Evolutionary conservation across 2,329 filamentous ascomycete species (phyloP).

Genomic region (Monilinia polystroma): DNA sequence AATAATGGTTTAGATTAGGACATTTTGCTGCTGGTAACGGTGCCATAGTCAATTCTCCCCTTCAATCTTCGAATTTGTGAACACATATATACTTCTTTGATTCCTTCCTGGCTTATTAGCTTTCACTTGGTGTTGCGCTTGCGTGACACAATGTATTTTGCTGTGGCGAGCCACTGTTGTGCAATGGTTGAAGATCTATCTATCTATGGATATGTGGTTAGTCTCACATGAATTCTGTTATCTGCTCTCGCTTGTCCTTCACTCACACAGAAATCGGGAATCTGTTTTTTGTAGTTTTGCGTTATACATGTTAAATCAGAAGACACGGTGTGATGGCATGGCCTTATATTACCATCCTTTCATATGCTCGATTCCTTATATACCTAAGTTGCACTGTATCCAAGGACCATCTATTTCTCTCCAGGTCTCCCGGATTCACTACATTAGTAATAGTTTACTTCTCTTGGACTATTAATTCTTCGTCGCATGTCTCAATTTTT

Average conservation of each 20-base stretch:
- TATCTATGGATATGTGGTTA: background rate
- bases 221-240: background rate
- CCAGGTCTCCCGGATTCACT: background rate
- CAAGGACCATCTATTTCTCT: background rate
- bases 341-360: background rate
- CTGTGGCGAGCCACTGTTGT: background rate
- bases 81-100: background rate
- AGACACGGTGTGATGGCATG: background rate
- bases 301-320: background rate
- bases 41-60: background rate
- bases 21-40: background rate
- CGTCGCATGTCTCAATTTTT: background rate
- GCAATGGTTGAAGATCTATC: background rate
- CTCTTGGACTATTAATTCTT: background rate
- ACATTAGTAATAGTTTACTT: background rate
- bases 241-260: background rate
- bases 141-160: background rate
- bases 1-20: constrained; percentile 1
- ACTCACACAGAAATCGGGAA: background rate
- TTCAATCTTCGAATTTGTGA: background rate
- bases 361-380: background rate
- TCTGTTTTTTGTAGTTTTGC: background rate
- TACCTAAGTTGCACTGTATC: background rate
- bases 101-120: background rate
- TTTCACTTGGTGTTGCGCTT: background rate